Evolutionary conservation across 768 basidiomycete genomes (phyloP).

Genomic region (Lactarius sp.): DNA sequence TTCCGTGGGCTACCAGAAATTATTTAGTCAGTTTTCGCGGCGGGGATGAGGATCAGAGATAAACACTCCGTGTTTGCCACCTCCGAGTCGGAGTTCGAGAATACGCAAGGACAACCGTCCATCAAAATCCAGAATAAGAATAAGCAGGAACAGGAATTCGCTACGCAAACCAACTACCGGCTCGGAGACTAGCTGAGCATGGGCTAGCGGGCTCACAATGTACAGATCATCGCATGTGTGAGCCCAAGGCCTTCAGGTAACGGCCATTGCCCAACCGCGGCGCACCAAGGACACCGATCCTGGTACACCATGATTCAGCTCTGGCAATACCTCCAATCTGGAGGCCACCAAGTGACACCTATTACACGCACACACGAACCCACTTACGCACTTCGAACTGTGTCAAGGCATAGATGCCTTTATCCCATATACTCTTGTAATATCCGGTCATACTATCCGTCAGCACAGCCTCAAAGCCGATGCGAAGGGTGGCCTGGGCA

Average conservation of each 20-base stretch:
- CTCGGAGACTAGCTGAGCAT: not conserved
- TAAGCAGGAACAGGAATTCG: not conserved
- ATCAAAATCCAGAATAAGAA: not conserved
- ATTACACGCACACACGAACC: not conserved
- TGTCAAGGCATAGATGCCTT: slow-evolving; percentile 71
- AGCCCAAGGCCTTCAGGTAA: not conserved
- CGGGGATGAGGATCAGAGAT: not conserved
- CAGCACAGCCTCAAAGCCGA: slow-evolving; percentile 65
- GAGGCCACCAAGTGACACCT: not conserved
- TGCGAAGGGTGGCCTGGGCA: slow-evolving; percentile 62
- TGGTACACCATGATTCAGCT: not conserved
- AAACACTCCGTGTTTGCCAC: not conserved
- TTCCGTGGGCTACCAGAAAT: slow-evolving; percentile 61
- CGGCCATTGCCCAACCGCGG: not conserved
- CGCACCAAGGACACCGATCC: not conserved
- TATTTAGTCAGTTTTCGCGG: not conserved
- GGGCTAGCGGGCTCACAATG: not conserved
- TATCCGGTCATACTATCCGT: slow-evolving; percentile 76
- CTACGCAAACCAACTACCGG: not conserved
- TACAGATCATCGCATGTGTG: not conserved
- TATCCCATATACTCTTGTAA: slow-evolving; percentile 67
- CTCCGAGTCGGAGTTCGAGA: not conserved
- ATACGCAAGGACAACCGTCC: no score
- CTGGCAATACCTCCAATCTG: not conserved
- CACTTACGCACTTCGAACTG: slow-evolving; percentile 67